Conservation (phyloP, 2,329 filamentous ascomycete genomes). For the Paecilomyces niveus region DNA sequence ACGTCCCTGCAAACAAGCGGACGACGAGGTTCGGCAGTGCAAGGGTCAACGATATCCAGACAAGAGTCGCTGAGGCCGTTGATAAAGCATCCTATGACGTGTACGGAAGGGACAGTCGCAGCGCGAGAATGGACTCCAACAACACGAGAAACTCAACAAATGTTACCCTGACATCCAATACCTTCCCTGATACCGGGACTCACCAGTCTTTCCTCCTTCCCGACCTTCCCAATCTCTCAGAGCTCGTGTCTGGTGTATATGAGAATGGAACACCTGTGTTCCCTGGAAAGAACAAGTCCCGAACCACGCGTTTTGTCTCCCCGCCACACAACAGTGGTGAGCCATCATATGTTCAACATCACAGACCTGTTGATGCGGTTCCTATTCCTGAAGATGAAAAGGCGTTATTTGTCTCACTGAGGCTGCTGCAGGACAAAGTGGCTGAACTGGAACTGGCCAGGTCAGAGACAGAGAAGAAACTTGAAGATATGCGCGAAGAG, state of each 20-base stretch:
- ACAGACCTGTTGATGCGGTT: conserved; percentile 47
- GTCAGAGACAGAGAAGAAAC: conserved; percentile 41
- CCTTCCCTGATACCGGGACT: conserved; percentile 43
- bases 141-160: conserved; percentile 17
- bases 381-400: conserved; percentile 57
- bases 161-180: conserved; percentile 19
- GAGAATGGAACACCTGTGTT: conserved; percentile 53
- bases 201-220: conserved; percentile 56
- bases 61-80: conserved; percentile 32
- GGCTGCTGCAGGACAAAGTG: conserved; percentile 52
- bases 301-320: conserved; percentile 48
- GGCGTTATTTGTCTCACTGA: conserved; percentile 54
- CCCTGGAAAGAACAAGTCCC: conserved; percentile 41
- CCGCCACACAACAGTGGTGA: conserved; percentile 31
- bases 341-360: conserved; percentile 24
- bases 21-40: conserved; percentile 50
- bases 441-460: conserved; percentile 50
- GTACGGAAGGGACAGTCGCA: conserved; percentile 24
- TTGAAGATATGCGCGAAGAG: conserved; percentile 47
- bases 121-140: conserved; percentile 14
- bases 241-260: conserved; percentile 53
- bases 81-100: conserved; percentile 30
- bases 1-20: conserved; percentile 35
- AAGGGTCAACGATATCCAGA: conserved; percentile 33
- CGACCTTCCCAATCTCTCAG: conserved; percentile 54